Evolutionary conservation across 2,329 filamentous ascomycete species (phyloP), one percentile per base, ranked within the genome.

Genomic region (Alternaria sp.): DNA sequence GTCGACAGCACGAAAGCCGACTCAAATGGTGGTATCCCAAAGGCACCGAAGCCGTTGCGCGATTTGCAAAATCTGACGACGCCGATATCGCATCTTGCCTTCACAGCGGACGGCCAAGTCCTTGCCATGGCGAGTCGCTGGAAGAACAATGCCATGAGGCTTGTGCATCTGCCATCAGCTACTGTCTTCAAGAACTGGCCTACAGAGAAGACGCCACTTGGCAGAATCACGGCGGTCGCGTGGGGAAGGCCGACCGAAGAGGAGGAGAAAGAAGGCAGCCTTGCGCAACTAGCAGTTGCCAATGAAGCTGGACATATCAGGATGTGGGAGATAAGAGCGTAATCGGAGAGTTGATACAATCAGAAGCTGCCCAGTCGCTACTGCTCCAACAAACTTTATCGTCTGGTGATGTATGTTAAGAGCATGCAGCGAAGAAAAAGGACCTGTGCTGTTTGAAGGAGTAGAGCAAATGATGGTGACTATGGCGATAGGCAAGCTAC

Each of bases 141-240:
- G 85, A 96, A 97, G 85, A 90, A 90, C 75, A 93, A 97, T 80
- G 92, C 94, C 0, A 81, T 99, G 77, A 86, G 91, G 72, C 81
- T 99, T 66, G 93, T 94, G 32, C 95, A 99, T 79, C 81, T 99
- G 68, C 94, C 94, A 0, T 94, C 88, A 68, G 97, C 93, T 78
- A 97, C 93, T 1, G 92, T 98, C 20, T 99, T 95, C 84, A 89
- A 90, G 72, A 99, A 99, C 80, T 99, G 95, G 95, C 95, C 95
- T 24, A 99, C 94, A 54, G 87, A 89, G 65, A 89, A 91, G 76
- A 99, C 95, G 57, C 93, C 94, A 1, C 80, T 99, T 62, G 95
- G 95, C 0, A 86, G 93, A 60, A 89, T 98, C 66, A 91, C 92
- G 2, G 75, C 81, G 11, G 74, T 86, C 65, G 81, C 83, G 18